Base-by-base conservation (phyloP, 2,329 filamentous ascomycete genomes). In the Fusarium hostae region DNA sequence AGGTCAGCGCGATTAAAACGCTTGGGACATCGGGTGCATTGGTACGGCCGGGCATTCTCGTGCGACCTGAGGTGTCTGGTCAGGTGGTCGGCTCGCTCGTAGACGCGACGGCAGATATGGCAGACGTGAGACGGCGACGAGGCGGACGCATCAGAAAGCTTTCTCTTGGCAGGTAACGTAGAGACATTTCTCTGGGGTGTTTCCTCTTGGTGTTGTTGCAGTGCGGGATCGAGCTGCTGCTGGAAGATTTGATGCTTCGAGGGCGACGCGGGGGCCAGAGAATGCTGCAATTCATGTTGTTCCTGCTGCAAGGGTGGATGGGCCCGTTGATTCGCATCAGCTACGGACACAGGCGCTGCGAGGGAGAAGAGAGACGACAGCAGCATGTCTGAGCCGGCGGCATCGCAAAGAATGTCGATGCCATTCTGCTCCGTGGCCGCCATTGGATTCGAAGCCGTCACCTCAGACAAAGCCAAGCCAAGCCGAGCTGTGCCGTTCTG, bases 351-450 rank as follows among this genome's bases (percentile, higher is more conserved):
- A 22, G 75, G 75, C 22, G 73, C 59, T 60, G 75, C 73, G 39
- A 76, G 60, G 41, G 75, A 72, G 51, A 76, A 76, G 24, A 76
- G 67, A 13, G 75, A 76, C 15, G 75, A 76, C 43, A 76, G 65
- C 39, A 76, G 57, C 74, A 76, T 75, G 44, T 76, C 74, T 34
- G 75, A 76, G 60, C 75, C 75, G 41, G 75, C 75, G 56, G 75
- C 75, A 71, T 76, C 75, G 58, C 75, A 76, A 50, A 76, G 67
- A 50, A 76, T 76, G 60, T 76, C 75, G 50, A 76, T 76, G 43
- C 75, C 75, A 71, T 76, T 76, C 59, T 76, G 75, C 60, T 74
- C 75, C 22, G 75, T 58, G 54, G 72, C 61, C 30, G 75, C 63
- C 75, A 76, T 76, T 57, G 50, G 34, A 26, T 68, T 44, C 62